Percentiles rank a stretch among this genome's conserved stretches.
Conservation (phyloP, 768 basidiomycete genomes). For the Panaeolus cyanescens region DNA sequence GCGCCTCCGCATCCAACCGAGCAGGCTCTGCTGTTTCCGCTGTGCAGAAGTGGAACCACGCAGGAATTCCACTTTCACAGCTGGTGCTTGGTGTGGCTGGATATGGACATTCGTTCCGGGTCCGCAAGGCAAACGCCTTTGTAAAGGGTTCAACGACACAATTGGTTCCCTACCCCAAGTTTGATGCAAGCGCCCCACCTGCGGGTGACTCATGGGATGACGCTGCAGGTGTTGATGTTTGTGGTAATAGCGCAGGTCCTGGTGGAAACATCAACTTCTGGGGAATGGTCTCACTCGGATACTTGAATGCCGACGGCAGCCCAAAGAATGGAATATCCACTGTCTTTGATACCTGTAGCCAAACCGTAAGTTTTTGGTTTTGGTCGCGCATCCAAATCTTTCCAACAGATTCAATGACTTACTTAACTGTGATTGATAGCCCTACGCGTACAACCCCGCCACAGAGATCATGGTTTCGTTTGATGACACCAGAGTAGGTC, state of each 20-base stretch:
- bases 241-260: constrained; percentile 51
- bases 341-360: constrained; percentile 64
- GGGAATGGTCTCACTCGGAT: constrained; percentile 61
- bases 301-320: constrained; percentile 49
- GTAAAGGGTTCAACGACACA: constrained; percentile 31
- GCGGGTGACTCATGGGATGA: constrained; percentile 68
- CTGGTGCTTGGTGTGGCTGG: constrained; percentile 83
- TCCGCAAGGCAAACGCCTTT: constrained; percentile 47
- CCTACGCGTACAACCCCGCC: constrained; percentile 44
- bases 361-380: constrained; percentile 54
- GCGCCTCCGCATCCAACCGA: constrained; percentile 58
- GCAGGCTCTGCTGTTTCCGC: constrained; percentile 78
- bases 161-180: constrained; percentile 53
- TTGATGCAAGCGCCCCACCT: constrained; percentile 51
- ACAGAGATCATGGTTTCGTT: constrained; percentile 50
- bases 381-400: too few species aligned
- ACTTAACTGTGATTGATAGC: constrained; percentile 23
- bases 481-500: constrained; percentile 42
- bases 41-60: constrained; percentile 68
- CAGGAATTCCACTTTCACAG: constrained; percentile 69
- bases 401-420: not conserved
- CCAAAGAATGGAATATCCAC: constrained; percentile 52
- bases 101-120: constrained; percentile 81
- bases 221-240: constrained; percentile 50
- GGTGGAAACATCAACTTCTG: constrained; percentile 66